phyloP scores from a whole-genome alignment of 2,329 filamentous ascomycete species.

The Alternaria solani region DNA sequence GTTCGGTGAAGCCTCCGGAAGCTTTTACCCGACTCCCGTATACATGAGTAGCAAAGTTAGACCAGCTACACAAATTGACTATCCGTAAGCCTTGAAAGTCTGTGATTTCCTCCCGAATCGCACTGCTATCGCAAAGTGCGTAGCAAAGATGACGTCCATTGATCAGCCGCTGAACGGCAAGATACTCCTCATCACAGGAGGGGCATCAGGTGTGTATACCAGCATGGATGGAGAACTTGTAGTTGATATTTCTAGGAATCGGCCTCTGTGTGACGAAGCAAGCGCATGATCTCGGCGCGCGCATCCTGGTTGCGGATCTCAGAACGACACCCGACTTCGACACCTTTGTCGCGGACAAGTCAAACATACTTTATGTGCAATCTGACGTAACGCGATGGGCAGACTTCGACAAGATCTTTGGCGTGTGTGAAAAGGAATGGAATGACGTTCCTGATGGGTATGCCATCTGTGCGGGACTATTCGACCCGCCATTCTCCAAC shows the following conservation, averaged over 20 bases:
- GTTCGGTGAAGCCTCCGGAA: not conserved
- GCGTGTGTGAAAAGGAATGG: conserved; percentile 38
- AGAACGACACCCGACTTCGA: conserved; percentile 33
- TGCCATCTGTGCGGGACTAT: conserved; percentile 43
- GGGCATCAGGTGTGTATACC: conserved; percentile 40
- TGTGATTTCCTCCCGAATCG: not conserved
- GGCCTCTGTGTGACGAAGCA: conserved; percentile 43
- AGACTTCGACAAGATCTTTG: conserved; percentile 36
- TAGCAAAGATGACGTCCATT: conserved; percentile 22
- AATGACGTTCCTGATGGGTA: conserved; percentile 45
- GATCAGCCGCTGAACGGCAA: conserved; percentile 44
- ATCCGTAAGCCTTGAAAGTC: not conserved
- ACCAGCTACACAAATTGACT: not conserved
- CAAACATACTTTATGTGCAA: conserved; percentile 38
- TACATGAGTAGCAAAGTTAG: not conserved
- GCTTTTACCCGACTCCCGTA: not conserved
- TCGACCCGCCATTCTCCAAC: conserved; percentile 41
- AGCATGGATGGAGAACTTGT: not conserved
- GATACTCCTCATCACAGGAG: conserved; percentile 48
- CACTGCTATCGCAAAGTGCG: not conserved
- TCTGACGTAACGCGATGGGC: conserved; percentile 40
- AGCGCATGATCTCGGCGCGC: conserved; percentile 33
- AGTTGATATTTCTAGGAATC: conserved; percentile 35
- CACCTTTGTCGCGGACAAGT: conserved; percentile 25
- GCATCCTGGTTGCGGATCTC: conserved; percentile 38